Evolutionary conservation across 2,329 filamentous ascomycete genomes (phyloP), one percentile per base, ranked within the genome.

Genomic region (Macrophomina tecta): DNA sequence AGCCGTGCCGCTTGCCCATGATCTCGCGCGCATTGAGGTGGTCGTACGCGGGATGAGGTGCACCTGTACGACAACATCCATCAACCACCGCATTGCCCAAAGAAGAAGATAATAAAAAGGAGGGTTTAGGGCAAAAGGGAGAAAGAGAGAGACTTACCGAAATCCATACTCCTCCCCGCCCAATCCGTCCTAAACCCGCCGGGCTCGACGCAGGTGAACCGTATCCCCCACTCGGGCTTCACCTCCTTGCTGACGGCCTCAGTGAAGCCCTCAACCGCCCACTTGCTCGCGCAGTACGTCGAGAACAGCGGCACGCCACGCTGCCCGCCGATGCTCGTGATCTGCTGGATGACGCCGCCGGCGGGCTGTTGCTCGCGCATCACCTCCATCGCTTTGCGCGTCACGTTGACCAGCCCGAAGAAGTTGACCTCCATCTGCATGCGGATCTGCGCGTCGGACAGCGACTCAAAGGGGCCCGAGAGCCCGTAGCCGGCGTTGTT

Each of bases 401-500:
- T 87, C 0, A 87, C 82, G 52, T 84, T 80, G 4, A 88, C 73
- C 0, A 87, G 74, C 3, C 87, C 87, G 66, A 86, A 87, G 72
- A 88, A 85, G 71, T 89, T 89, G 68, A 86, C 82, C 60, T 89
- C 84, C 74, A 89, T 82, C 70, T 88, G 83, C 2, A 74, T 80
- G 1, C 82, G 79, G 49, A 85, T 82, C 36, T 86, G 80, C 2
- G 79, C 72, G 1, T 86, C 79, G 0, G 77, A 77, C 2, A 85
- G 73, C 6, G 83, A 82, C 70, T 89, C 87, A 56, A 88, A 82
- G 1, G 83, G 81, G 12, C 83, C 84, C 5, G 76, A 72, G 1
- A 86, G 76, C n/a, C 84, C 84, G 67, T 87, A 88, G 2, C 86
- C 87, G 3, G 86, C 86, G 60, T 89, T 89, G 76, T 89, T 89